Conservation (phyloP, 768 basidiomycete genomes). For the Suillus subalutaceus region DNA sequence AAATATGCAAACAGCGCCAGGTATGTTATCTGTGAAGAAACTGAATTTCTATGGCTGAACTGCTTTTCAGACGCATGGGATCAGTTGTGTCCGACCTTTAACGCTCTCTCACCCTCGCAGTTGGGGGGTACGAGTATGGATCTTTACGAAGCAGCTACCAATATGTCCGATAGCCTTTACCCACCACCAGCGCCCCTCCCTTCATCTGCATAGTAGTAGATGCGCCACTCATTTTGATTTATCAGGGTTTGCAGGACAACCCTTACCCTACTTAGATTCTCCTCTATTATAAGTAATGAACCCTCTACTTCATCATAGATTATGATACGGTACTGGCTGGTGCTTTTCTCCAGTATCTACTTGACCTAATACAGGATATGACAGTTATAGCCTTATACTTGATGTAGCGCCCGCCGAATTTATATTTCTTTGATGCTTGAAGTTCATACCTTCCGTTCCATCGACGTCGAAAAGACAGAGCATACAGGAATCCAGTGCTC, state of each 20-base stretch:
- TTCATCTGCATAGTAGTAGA: too few species aligned
- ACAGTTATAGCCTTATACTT: background rate
- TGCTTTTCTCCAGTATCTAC: background rate
- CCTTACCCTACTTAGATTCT: background rate
- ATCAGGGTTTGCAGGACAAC: background rate
- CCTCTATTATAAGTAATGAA: background rate
- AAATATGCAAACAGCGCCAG: background rate
- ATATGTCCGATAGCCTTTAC: constrained; percentile 19
- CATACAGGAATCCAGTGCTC: background rate
- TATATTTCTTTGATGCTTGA: background rate
- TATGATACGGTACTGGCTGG: background rate
- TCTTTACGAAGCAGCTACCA: constrained; percentile 19
- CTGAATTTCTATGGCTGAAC: background rate
- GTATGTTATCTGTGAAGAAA: background rate
- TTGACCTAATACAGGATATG: background rate
- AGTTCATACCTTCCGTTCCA: background rate
- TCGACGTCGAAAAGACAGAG: background rate
- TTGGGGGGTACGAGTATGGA: constrained; percentile 20
- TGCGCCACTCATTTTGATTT: background rate
- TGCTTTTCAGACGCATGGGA: constrained; percentile 24
- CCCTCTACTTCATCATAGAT: background rate
- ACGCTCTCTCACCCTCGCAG: constrained; percentile 22
- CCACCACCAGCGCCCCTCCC: background rate
- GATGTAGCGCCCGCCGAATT: background rate
- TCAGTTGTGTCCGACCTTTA: constrained; percentile 26